Evolutionary conservation across 129 eudicot genomes (phyloP).

Genomic region (Oenanthe sinensis): DNA sequence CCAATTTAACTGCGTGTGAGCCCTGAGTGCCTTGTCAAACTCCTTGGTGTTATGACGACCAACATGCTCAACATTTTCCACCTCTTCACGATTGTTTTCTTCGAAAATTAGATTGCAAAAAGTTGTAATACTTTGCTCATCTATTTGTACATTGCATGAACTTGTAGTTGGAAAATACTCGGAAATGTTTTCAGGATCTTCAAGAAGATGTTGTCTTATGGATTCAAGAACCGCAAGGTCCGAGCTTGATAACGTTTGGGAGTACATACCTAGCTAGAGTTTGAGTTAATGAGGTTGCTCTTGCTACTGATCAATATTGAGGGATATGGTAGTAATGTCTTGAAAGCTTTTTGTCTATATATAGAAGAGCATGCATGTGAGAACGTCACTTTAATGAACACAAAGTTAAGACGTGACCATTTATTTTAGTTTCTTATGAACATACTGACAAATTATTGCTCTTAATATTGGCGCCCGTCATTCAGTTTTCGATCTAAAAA

Average conservation of each 20-base stretch:
- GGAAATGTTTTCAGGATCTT: not conserved
- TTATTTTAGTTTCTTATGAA: not conserved
- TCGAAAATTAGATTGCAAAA: not conserved
- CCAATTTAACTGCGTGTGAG: constrained; percentile 7
- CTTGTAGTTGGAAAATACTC: not conserved
- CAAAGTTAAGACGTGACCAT: not conserved
- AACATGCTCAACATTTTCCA: not conserved
- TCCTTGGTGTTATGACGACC: not conserved
- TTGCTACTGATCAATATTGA: not conserved
- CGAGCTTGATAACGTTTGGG: not conserved
- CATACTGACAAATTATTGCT: no score
- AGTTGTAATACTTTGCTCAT: not conserved
- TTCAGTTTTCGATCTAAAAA: no score
- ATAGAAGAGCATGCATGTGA: constrained; percentile 7
- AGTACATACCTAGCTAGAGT: not conserved
- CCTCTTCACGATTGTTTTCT: not conserved
- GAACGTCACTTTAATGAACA: not conserved
- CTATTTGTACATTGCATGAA: not conserved
- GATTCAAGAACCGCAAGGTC: constrained; percentile 12
- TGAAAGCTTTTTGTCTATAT: not conserved
- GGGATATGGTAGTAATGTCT: not conserved
- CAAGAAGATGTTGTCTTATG: constrained; percentile 10
- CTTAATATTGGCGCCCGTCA: no score
- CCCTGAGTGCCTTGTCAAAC: not conserved
- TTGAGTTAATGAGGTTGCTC: not conserved